Evolutionary conservation across 2,329 filamentous ascomycete genomes (phyloP).

Genomic region (Rosellinia necatrix): DNA sequence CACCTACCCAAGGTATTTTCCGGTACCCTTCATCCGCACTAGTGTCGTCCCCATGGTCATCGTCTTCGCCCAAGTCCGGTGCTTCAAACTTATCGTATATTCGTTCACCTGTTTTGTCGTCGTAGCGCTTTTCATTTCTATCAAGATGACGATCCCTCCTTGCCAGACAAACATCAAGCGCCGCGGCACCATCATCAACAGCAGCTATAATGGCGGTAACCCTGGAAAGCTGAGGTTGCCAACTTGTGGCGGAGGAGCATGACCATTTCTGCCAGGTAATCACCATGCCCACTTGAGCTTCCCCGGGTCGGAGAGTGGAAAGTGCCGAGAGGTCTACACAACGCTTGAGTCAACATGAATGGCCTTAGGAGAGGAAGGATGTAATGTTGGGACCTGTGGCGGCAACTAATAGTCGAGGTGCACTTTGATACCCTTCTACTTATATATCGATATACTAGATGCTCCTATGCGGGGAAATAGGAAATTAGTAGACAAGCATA

Average conservation of each 20-base stretch:
- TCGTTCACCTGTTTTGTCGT: slow-evolving; percentile 70
- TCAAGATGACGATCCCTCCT: slow-evolving; percentile 66
- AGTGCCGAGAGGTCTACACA: slow-evolving; percentile 50
- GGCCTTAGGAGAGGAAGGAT: background rate
- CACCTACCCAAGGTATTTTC: slow-evolving; percentile 55
- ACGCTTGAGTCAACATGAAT: slow-evolving; percentile 19
- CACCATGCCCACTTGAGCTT: slow-evolving; percentile 63
- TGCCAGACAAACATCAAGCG: slow-evolving; percentile 68
- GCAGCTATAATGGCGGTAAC: slow-evolving; percentile 71
- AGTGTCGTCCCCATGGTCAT: slow-evolving; percentile 49
- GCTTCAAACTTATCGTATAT: slow-evolving; percentile 80
- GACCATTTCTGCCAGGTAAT: slow-evolving; percentile 71
- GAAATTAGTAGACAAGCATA: slow-evolving; percentile 10
- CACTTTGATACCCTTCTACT: background rate
- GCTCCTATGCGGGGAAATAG: background rate
- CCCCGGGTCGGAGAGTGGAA: slow-evolving; percentile 51
- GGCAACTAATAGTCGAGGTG: background rate
- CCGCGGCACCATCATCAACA: slow-evolving; percentile 53
- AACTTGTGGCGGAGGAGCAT: slow-evolving; percentile 64
- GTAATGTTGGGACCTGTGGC: background rate
- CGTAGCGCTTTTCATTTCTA: slow-evolving; percentile 61
- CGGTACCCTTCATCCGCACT: slow-evolving; percentile 61
- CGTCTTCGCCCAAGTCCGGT: slow-evolving; percentile 65
- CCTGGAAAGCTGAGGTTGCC: slow-evolving; percentile 66
- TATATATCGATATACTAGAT: no score